A percentile compares a stretch with the other conserved stretches of the same genome.
These are phyloP conservation scores for Fusarium pseudocircinatum DNA, from an alignment of 2,329 filamentous ascomycete species.

Conservation along the genomic window DNA sequence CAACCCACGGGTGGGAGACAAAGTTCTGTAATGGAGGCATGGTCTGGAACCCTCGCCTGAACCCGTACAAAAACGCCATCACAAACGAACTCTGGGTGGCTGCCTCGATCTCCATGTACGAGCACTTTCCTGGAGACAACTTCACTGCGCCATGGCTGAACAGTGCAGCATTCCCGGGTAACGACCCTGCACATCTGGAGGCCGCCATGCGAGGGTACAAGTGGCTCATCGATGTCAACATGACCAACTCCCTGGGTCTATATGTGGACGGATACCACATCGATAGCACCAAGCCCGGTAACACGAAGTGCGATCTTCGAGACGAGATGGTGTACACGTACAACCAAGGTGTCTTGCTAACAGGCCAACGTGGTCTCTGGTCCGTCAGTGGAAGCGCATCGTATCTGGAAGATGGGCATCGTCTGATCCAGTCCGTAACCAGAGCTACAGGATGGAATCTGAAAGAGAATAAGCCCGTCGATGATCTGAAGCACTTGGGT, in stretches of 20 bases:
- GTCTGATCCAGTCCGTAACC: conserved; percentile 78
- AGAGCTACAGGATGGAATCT: conserved; percentile 80
- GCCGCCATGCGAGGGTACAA: conserved; percentile 81
- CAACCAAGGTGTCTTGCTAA: conserved; percentile 91
- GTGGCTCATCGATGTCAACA: conserved; percentile 82
- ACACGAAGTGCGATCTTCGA: conserved; percentile 78
- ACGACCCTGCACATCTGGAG: conserved; percentile 73
- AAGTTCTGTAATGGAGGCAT: conserved; percentile 86
- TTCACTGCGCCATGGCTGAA: conserved; percentile 74
- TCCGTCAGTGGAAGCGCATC: conserved; percentile 75
- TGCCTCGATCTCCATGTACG: conserved; percentile 87
- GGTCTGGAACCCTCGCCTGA: conserved; percentile 84
- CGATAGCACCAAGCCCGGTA: conserved; percentile 66
- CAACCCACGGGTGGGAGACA: conserved; percentile 82
- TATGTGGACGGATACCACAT: conserved; percentile 93
- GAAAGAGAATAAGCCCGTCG: conserved; percentile 51
- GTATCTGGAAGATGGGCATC: conserved; percentile 83
- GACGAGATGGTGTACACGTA: conserved; percentile 95
- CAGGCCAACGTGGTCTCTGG: conserved; percentile 83
- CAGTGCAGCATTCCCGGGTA: conserved; percentile 37
- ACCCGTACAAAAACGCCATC: conserved; percentile 95
- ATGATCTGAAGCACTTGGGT: conserved; percentile 49
- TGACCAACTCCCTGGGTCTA: conserved; percentile 79
- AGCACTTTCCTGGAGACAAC: conserved; percentile 83
- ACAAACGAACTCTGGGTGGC: conserved; percentile 92